Evolutionary conservation across 345 rosid species (phyloP), one percentile per base, ranked within the genome.

Genomic region (Dipteronia dyeriana): DNA sequence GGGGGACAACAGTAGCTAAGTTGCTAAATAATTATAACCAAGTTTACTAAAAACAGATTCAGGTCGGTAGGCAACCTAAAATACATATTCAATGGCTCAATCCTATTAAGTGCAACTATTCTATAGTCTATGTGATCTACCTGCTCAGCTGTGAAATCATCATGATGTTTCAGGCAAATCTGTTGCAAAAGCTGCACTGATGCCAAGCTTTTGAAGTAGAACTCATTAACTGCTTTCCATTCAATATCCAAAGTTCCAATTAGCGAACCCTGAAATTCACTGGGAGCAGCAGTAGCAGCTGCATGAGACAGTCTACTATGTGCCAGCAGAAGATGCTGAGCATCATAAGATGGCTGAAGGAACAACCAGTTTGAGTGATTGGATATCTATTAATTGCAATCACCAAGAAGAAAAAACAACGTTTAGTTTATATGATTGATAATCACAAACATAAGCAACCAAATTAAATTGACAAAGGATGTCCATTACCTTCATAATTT

Each of bases 191-290:
- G 80, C 85, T 89, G 92, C 81, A 92, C 88, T 22, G 98, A 86
- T 78, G 90, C 91, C 73, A 90, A 74, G 83, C 99, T 92, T 79
- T 92, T 89, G 84, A 93, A 96, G 87, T 94, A 91, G 80, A 87
- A 88, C 71, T 87, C 91, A 67, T 91, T 94, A 39, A 76, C 89
- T 19, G 60, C 80, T 81, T 84, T 94, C 98, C 97, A 96, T 34
- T 88, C 90, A 66, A 70, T 65, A 31, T 79, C 87, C 70, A 81
- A 62, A 17, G 47, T 73, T 75, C 71, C 86, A 79, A 77, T 53
- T 7, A 80, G 74, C 65, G 67, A 70, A 78, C 79, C 74, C 31
- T 81, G 79, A 56, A 62, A 75, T 74, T 81, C 80, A 75, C 78
- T 69, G 29, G 67, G 41, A 70, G 85, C 71, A 78, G 83, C 75